These are phyloP conservation scores for sunflower (Helianthus annuus) DNA, from an alignment of 129 eudicot genomes.

Conservation along the genomic window HanXRQr2.0-SUNRISE NC_035435.2:26693764-26694263, in stretches of 20 bases:
- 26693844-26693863: slow-evolving; percentile 99
- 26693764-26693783: slow-evolving; percentile 17
- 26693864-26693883: slow-evolving; percentile 39
- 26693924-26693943: slow-evolving; percentile 3
- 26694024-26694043: neutral
- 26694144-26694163: neutral
- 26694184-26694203: neutral
- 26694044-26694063: neutral
- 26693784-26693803: slow-evolving; percentile 99
- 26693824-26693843: slow-evolving; percentile 99
- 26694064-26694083: neutral
- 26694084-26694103: neutral
- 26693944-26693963: neutral
- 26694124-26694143: neutral
- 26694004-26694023: no score
- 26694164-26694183: neutral
- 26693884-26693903: neutral
- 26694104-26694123: neutral
- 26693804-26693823: slow-evolving; percentile 96
- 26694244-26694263: slow-evolving; percentile 2
- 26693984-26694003: neutral
- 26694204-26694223: neutral
- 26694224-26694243: neutral
- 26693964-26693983: neutral
- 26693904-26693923: neutral